phyloP scores from a whole-genome alignment of 169 alveolate genomes.

The Plasmodium berghei region DNA sequence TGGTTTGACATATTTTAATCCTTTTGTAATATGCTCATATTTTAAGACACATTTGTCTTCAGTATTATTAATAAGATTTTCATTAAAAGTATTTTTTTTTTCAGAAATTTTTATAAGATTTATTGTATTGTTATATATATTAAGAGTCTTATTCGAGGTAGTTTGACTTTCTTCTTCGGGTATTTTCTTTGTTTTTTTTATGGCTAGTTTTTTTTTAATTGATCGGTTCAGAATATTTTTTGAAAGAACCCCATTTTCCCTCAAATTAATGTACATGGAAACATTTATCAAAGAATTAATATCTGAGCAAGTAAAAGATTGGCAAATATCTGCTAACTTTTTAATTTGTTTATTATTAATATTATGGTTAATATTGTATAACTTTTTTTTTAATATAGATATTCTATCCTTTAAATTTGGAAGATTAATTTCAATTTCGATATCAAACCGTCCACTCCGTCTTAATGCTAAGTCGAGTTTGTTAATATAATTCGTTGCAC shows the following conservation, averaged over 20 bases:
- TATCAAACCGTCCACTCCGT: slow-evolving; percentile 98
- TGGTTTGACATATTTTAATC: slow-evolving; percentile 78
- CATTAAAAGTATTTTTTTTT: background rate
- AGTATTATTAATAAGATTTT: background rate
- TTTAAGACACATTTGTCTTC: background rate
- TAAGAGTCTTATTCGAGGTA: no score
- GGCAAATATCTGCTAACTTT: slow-evolving; percentile 82
- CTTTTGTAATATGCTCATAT: slow-evolving; percentile 65
- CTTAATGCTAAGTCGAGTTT: slow-evolving; percentile 94
- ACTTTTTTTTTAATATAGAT: slow-evolving; percentile 86
- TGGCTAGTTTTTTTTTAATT: background rate
- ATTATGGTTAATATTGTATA: slow-evolving; percentile 78
- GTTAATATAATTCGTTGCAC: slow-evolving; percentile 93
- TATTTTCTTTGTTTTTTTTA: background rate
- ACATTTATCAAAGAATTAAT: slow-evolving; percentile 82
- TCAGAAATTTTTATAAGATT: background rate
- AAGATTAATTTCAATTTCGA: slow-evolving; percentile 94
- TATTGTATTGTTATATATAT: background rate
- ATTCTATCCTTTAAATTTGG: slow-evolving; percentile 93
- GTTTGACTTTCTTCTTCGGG: no score
- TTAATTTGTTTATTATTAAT: slow-evolving; percentile 76
- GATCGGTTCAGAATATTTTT: slow-evolving; percentile 12
- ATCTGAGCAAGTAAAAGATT: slow-evolving; percentile 92
- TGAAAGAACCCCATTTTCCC: slow-evolving; percentile 32
- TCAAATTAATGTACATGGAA: slow-evolving; percentile 70